Percentiles rank a stretch among this genome's conserved stretches.
phyloP scores from a whole-genome alignment of 495 filamentous ascomycete species.

The Neurospora tetraspora region DNA sequence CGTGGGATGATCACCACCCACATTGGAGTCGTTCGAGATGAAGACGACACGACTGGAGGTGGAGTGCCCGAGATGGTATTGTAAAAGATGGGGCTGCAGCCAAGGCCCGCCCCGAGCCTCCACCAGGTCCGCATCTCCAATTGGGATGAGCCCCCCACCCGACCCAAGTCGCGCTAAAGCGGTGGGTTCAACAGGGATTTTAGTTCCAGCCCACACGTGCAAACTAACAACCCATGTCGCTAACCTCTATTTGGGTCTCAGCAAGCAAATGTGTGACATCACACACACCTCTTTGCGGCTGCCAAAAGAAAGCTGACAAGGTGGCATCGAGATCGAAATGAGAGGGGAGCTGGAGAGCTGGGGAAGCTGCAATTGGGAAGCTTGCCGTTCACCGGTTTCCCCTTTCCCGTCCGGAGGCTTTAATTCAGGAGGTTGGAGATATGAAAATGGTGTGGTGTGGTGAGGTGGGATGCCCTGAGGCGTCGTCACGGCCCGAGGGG shows the following conservation, averaged over 20 bases:
- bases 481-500: neutral
- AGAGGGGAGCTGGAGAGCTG: too few relatives aligned
- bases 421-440: neutral
- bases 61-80: neutral
- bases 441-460: neutral
- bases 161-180: too few relatives aligned
- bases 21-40: neutral
- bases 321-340: neutral
- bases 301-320: neutral
- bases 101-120: neutral
- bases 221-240: neutral
- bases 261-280: neutral
- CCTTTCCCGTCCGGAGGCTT: neutral
- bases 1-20: too few relatives aligned
- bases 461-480: neutral
- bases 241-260: neutral
- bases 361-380: neutral
- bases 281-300: neutral
- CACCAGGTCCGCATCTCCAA: neutral
- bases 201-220: neutral
- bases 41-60: neutral
- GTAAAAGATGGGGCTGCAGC: neutral
- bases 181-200: neutral
- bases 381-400: neutral
- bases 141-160: neutral